phyloP scores from a whole-genome alignment of 164 flowering plant genomes.

The Nymphaea thermarum region DNA sequence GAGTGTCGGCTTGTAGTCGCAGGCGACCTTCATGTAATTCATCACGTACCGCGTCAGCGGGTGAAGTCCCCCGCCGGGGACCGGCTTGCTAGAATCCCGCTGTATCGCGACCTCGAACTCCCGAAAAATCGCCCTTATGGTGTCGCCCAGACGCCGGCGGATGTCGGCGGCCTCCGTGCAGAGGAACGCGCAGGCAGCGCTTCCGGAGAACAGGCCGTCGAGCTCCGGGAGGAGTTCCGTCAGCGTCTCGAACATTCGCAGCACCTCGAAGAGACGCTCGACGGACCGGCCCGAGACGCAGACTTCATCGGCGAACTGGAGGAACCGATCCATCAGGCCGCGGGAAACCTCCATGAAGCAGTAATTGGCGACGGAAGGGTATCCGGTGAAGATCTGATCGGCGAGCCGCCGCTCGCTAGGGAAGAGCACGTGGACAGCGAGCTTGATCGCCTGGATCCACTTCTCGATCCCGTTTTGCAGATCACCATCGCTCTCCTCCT shows the following conservation, averaged over 20 bases:
- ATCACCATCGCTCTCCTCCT: constrained; percentile 57
- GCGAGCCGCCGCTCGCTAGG: constrained; percentile 83
- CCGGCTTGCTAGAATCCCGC: constrained; percentile 70
- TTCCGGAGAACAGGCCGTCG: constrained; percentile 56
- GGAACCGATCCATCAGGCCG: constrained; percentile 56
- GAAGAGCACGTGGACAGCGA: constrained; percentile 52
- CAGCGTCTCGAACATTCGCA: constrained; percentile 69
- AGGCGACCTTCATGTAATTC: constrained; percentile 85
- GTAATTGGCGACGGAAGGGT: constrained; percentile 41
- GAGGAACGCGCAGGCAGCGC: constrained; percentile 32
- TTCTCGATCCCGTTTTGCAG: constrained; percentile 72
- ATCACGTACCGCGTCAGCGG: constrained; percentile 91
- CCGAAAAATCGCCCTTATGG: constrained; percentile 81
- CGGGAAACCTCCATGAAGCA: constrained; percentile 92
- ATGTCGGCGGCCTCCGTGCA: constrained; percentile 59
- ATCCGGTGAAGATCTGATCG: constrained; percentile 65
- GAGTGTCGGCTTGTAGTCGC: constrained; percentile 47
- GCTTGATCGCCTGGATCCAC: constrained; percentile 55
- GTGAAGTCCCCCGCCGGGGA: constrained; percentile 85
- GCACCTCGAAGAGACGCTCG: constrained; percentile 65
- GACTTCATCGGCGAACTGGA: constrained; percentile 72
- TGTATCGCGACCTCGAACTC: constrained; percentile 79
- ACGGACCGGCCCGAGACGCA: constrained; percentile 69
- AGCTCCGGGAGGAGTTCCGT: constrained; percentile 82
- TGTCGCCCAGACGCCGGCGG: constrained; percentile 70